Evolutionary conservation across 208 protist genomes (phyloP), one percentile per base, ranked within the genome.

Genomic region (Leishmania amazonensis): DNA sequence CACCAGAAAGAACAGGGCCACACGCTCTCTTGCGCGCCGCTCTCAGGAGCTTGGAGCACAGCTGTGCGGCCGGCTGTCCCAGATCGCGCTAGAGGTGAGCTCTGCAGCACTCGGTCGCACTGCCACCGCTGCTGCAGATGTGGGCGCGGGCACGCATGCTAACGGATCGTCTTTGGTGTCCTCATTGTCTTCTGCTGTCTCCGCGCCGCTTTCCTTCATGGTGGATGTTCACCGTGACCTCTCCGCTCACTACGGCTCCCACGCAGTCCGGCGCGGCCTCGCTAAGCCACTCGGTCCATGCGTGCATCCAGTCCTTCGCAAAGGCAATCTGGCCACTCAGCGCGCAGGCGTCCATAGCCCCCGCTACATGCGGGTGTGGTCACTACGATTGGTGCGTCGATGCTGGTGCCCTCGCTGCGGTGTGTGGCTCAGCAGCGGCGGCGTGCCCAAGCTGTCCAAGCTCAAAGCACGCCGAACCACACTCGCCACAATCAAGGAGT

Each of bases 181-280:
- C 4, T 21, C 47, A 19, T 58, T 19, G 0, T 49, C 57, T 31
- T 49, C 57, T 21, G 3, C 53, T 35, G 31, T 47, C 21, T 64
- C n/a, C 4, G 21, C 35, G 42, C 24, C 76, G 47, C 31, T 11
- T 1, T 75, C 74, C 11, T 77, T 80, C 45, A 73, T 76, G 74
- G 13, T 2, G 19, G 82, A 84, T 2, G 82, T 96, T 53, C 83
- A 89, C 31, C 71, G 83, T 38, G 88, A 94, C 73, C 60, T 97
- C 24, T 93, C 91, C 4, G 90, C 90, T 11, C 94, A 97, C 85
- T 97, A 94, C 82, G 94, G 94, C 53, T 89, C 87, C 1, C 86
- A 90, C 74, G 88, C 94, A 28, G 42, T 93, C 51, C 89, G 87
- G 19, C 83, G 94, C 38, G 94, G 87, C 11, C 62, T 68, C 4